Evolutionary conservation across 805 yeast species (phyloP), one percentile per base, ranked within the genome.

Genomic region (Debaryomyces maramus): DNA sequence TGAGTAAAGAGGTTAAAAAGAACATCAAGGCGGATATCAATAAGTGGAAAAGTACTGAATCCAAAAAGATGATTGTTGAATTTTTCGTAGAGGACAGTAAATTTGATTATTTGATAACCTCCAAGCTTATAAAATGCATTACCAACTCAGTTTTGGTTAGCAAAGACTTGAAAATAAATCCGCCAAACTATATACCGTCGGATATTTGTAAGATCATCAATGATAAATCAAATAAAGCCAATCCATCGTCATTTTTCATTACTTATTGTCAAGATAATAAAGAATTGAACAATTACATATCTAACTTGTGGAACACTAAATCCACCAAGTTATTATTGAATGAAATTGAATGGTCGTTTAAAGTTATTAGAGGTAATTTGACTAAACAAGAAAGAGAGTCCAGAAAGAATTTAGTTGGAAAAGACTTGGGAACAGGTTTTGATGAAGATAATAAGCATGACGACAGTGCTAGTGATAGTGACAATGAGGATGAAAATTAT

Each of bases 221-320:
- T 6, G 64, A 68, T 47, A 67, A 67, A 46, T 6, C 51, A 3
- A 32, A 51, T 39, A 33, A 49, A 13, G 34, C 53, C 6, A 75
- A 80, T 48, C 84, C 86, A 2, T 63, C 72, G 29, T 60, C 65
- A 23, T 79, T 70, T 42, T 70, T 71, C 56, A 70, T 63, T 32
- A 49, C 52, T 2, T 57, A 70, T 52, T 63, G 76, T 27, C 73
- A 70, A 47, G 49, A 55, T 39, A 58, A 64, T 45, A 65, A 64
- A 46, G 61, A 45, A 5, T 38, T 70, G 27, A 79, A 81, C 52
- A 70, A 67, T 39, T 51, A 70, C 33, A 58, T 81, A 38, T 76
- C 83, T 4, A 68, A 55, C 37, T 34, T 77, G 11, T 75, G 73
- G 70, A 76, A 77, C 46, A 63, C 61, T 48, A 67, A 67, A 44